These are phyloP conservation scores for Fraxinus nigra DNA, from an alignment of 305 asterid genomes.

Conservation along the genomic window DNA sequence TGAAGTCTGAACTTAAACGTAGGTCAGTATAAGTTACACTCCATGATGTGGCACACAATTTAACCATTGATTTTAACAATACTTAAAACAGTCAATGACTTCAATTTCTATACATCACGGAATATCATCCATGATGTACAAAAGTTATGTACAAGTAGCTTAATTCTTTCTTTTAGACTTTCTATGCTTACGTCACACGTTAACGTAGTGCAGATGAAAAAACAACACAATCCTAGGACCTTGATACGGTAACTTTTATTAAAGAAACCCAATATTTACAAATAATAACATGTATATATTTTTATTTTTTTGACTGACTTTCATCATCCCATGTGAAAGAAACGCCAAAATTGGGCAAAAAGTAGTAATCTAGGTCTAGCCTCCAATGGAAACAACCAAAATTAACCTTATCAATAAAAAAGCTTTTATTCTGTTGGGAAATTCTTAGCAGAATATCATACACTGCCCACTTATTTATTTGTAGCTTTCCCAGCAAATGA, in stretches of 20 bases:
- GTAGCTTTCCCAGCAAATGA: slow-evolving; percentile 24
- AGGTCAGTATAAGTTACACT: neutral
- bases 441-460: neutral
- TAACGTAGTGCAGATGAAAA: neutral
- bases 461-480: slow-evolving; percentile 18
- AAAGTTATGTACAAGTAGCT: neutral
- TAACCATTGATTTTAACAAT: neutral
- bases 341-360: slow-evolving; percentile 1
- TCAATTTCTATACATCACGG: neutral
- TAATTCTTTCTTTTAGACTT: neutral
- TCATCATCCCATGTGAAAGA: slow-evolving; percentile 7
- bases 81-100: no score
- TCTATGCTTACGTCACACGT: neutral
- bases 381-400: slow-evolving; percentile 12
- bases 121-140: neutral
- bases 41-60: neutral
- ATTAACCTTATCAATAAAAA: neutral
- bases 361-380: neutral
- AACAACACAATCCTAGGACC: neutral
- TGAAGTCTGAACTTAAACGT: neutral
- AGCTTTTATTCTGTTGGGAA: neutral
- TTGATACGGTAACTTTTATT: neutral
- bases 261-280: neutral
- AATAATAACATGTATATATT: neutral
- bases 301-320: neutral